phyloP scores from a whole-genome alignment of 73 alveolate species.

The Tetrahymena borealis region DNA sequence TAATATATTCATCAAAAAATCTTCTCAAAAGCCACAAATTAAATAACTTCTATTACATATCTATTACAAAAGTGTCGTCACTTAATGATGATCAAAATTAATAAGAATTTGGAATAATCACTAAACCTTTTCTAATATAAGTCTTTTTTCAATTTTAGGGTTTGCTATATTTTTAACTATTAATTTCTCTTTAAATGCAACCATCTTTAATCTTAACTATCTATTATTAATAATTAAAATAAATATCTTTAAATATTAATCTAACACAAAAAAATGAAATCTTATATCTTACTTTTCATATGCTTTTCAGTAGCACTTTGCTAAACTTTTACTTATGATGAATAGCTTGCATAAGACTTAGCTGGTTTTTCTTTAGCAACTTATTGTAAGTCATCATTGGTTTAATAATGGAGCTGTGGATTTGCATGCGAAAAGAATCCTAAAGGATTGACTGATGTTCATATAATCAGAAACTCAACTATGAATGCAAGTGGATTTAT shows the following conservation, averaged over 20 bases:
- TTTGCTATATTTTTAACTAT: too few relatives aligned
- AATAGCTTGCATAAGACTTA: neutral
- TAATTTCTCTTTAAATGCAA: too few relatives aligned
- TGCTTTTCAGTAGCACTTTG: neutral
- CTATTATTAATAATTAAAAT: neutral
- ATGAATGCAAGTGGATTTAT: slow-evolving; percentile 22
- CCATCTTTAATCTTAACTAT: too few relatives aligned
- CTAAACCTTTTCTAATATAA: too few relatives aligned
- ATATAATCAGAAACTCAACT: slow-evolving; percentile 8
- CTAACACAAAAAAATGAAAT: neutral
- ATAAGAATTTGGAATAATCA: too few relatives aligned
- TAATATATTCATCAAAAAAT: too few relatives aligned
- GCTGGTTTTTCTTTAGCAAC: neutral
- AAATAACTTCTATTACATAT: too few relatives aligned
- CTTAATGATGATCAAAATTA: too few relatives aligned
- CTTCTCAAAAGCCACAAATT: too few relatives aligned
- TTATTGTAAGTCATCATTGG: neutral
- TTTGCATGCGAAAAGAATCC: neutral
- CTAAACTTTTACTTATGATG: neutral
- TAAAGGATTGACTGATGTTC: neutral
- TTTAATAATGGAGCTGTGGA: neutral
- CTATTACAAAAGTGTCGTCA: too few relatives aligned
- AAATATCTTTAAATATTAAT: neutral
- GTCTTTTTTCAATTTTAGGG: too few relatives aligned
- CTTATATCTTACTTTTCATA: neutral